phyloP scores from a whole-genome alignment of 2,329 filamentous ascomycete genomes.

The Xylariaceae sp. region DNA sequence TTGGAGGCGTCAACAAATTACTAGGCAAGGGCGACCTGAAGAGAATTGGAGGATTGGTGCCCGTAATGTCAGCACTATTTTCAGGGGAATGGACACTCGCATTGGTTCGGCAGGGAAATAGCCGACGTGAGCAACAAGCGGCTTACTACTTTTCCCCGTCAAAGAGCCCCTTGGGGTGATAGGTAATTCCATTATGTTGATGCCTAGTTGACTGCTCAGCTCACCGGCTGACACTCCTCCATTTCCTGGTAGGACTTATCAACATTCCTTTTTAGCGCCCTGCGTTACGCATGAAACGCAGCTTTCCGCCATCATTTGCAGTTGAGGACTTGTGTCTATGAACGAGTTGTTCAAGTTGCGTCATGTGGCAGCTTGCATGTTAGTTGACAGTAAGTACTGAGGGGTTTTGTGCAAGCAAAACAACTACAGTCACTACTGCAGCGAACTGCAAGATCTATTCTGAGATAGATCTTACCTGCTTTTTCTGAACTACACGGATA shows the following conservation, averaged over 20 bases:
- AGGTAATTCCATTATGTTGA: not conserved
- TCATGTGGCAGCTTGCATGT: not conserved
- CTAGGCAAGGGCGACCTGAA: not conserved
- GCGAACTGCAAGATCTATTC: not conserved
- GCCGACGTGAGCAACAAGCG: not conserved
- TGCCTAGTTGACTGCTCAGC: not conserved
- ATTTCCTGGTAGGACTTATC: not conserved
- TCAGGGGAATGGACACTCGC: not conserved
- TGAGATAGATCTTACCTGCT: not conserved
- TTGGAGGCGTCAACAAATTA: not conserved
- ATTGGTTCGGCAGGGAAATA: slow-evolving; percentile 6
- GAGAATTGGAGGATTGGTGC: not conserved
- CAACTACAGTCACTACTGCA: not conserved
- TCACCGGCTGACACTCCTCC: slow-evolving; percentile 4
- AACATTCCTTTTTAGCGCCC: not conserved
- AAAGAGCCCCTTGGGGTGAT: not conserved
- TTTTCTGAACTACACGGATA: not conserved
- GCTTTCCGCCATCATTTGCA: not conserved
- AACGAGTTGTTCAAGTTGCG: not conserved
- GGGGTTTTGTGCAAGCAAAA: slow-evolving; percentile 2
- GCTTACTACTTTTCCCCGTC: slow-evolving; percentile 12
- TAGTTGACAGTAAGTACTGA: not conserved
- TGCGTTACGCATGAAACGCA: not conserved
- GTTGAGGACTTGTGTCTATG: not conserved
- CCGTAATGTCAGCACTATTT: not conserved